phyloP scores from a whole-genome alignment of 345 rosid species.

The Linum usitatissimum region DNA sequence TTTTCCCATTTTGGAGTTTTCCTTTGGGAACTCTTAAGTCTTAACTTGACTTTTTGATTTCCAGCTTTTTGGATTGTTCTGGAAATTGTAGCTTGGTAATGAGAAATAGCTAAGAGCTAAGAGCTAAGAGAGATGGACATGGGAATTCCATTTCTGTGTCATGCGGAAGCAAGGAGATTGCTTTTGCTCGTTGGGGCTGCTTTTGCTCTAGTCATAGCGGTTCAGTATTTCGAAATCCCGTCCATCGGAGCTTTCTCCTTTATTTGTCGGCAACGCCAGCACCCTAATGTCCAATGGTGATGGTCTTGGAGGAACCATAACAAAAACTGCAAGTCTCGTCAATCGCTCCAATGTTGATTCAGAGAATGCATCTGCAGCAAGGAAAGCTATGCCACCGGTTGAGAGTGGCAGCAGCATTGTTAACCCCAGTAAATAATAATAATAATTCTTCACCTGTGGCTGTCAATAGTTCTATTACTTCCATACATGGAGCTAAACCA shows the following conservation, averaged over 20 bases:
- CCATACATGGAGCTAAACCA: neutral
- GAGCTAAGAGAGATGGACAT: neutral
- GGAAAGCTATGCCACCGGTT: neutral
- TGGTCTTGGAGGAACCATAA: neutral
- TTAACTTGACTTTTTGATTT: neutral
- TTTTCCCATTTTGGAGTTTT: no score
- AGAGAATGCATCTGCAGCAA: neutral
- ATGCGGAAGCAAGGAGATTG: slow-evolving; percentile 1
- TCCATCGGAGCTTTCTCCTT: neutral
- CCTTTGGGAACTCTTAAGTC: no score
- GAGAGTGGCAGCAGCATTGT: neutral
- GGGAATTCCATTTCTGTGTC: neutral
- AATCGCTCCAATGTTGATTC: neutral
- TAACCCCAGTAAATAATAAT: no score
- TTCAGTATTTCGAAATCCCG: slow-evolving; percentile 5
- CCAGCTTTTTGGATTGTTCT: neutral
- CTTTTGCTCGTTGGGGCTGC: slow-evolving; percentile 4
- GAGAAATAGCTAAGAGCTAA: neutral
- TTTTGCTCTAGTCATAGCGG: neutral
- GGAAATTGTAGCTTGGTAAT: neutral
- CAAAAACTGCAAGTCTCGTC: no score
- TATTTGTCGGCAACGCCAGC: neutral
- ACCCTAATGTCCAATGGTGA: no score
- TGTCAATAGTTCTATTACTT: neutral
- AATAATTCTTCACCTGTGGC: neutral